phyloP scores from a whole-genome alignment of 257 asterid genomes.

The Salvia rosmarinus region DNA sequence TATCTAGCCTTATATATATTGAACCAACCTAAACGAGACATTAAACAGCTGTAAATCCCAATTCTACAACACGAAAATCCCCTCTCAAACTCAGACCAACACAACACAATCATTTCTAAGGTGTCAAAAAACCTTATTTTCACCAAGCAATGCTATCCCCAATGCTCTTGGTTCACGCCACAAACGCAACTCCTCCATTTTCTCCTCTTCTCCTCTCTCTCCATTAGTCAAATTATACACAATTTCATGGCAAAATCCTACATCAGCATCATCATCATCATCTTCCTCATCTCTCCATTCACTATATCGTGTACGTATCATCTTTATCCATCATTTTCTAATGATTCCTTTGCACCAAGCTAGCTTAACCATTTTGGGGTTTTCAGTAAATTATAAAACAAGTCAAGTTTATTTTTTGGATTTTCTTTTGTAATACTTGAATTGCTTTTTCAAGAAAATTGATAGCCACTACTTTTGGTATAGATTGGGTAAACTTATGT shows the following conservation, averaged over 20 bases:
- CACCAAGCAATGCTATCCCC: background rate
- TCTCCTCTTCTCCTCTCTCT: background rate
- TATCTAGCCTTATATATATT: background rate
- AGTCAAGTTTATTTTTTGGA: too few relatives aligned
- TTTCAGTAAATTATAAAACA: too few relatives aligned
- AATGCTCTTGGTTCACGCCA: background rate
- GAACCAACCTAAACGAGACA: background rate
- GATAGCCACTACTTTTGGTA: too few relatives aligned
- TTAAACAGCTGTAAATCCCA: constrained; percentile 31
- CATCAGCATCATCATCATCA: constrained; percentile 30
- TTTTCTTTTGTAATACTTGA: too few relatives aligned
- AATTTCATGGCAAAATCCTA: constrained; percentile 39
- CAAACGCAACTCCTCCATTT: background rate
- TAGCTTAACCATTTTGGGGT: too few relatives aligned
- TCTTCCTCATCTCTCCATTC: constrained; percentile 41
- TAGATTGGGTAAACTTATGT: too few relatives aligned
- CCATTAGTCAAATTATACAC: background rate
- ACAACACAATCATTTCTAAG: constrained; percentile 15
- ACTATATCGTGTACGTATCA: constrained; percentile 43
- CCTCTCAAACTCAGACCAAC: background rate
- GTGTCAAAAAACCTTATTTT: constrained; percentile 37
- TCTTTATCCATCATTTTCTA: too few relatives aligned
- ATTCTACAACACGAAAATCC: background rate
- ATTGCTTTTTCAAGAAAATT: too few relatives aligned
- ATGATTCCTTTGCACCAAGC: too few relatives aligned